A percentile compares a stretch with the other conserved stretches of the same genome.
Conservation (phyloP, 2,329 filamentous ascomycete species). For the Colletotrichum plurivorum region DNA sequence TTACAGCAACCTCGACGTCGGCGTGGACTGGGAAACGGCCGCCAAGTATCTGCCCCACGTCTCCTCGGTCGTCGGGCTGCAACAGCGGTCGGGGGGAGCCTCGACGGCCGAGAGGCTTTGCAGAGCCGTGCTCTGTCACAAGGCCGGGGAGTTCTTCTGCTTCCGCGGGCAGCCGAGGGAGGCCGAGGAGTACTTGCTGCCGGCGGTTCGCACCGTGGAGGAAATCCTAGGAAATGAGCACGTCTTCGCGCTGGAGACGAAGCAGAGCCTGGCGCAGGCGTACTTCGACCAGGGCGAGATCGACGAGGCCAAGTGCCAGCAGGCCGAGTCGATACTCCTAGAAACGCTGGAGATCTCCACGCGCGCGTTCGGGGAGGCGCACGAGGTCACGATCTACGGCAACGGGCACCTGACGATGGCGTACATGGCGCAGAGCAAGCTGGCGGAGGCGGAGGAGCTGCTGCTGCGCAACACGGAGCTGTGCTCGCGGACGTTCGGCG, state of each 20-base stretch:
- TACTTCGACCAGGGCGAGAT: too few species aligned
- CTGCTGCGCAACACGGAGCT: not conserved
- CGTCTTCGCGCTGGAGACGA: not conserved
- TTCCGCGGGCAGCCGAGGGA: not conserved
- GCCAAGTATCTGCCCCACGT: slow-evolving; percentile 45
- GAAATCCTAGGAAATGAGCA: not conserved
- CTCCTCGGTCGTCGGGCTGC: slow-evolving; percentile 31
- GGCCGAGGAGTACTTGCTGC: not conserved
- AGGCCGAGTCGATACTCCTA: too few species aligned
- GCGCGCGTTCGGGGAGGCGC: too few species aligned
- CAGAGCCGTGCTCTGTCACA: not conserved
- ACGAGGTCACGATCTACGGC: not conserved
- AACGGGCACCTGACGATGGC: not conserved
- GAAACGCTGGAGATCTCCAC: too few species aligned
- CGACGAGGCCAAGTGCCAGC: too few species aligned
- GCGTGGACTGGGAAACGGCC: slow-evolving; percentile 25
- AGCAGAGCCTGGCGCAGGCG: too few species aligned
- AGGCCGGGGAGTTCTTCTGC: not conserved
- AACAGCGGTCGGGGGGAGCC: too few species aligned
- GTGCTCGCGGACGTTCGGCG: slow-evolving; percentile 35
- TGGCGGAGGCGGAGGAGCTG: slow-evolving; percentile 25
- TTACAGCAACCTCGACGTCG: slow-evolving; percentile 20
- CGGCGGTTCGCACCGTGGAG: not conserved
- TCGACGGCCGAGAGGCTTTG: not conserved
- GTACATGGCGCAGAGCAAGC: slow-evolving; percentile 22